Base-by-base conservation (phyloP, 495 filamentous ascomycete species). In the Staphylotrichum longicolle region DNA sequence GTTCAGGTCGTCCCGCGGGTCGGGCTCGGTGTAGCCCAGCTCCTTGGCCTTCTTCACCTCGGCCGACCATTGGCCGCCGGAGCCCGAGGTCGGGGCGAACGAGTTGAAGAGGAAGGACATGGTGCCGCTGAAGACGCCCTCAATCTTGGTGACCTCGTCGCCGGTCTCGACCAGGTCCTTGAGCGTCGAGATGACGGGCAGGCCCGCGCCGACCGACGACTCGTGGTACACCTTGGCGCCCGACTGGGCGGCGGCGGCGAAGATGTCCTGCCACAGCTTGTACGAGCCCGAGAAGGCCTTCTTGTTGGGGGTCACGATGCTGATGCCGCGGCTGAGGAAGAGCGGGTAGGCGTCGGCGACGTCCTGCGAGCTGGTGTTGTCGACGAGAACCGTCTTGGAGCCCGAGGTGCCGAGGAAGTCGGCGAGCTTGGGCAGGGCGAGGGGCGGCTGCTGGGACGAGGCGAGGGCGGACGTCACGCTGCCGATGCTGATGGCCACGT, bases 51-150 rank as follows among this genome's bases (percentile, higher is more conserved):
- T 89, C 63, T 82, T 83, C 27, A 97, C 94, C 62, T 93, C 91
- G 47, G 85, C 88, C 48, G 90, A 93, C 85, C 93, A 98, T 68
- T 88, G 86, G 5, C 87, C 86, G 33, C 85, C 82, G 27, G 78
- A 70, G 15, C 86, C 86, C n/a, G 81, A 79, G 3, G 86, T 83
- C 1, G 91, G 91, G 44, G 90, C 89, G 67, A 97, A 97, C 49
- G 82, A 90, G 79, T 98, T 97, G 82, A 98, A 98, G 11, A 97
- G 80, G 83, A 96, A 98, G 42, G 87, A 91, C 81, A 98, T 91
- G 5, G 94, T 97, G 58, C 94, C 94, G 51, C 89, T 93, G 78
- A 98, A 97, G 11, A 98, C 91, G 60, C 93, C 94, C 80, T 97
- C 93, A 62, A 98, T 95, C 70, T 84, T 89, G 57, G 79, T 86